Evolutionary conservation across 73 alveolate species (phyloP).

Genomic region (Paraurostyla sp.): DNA sequence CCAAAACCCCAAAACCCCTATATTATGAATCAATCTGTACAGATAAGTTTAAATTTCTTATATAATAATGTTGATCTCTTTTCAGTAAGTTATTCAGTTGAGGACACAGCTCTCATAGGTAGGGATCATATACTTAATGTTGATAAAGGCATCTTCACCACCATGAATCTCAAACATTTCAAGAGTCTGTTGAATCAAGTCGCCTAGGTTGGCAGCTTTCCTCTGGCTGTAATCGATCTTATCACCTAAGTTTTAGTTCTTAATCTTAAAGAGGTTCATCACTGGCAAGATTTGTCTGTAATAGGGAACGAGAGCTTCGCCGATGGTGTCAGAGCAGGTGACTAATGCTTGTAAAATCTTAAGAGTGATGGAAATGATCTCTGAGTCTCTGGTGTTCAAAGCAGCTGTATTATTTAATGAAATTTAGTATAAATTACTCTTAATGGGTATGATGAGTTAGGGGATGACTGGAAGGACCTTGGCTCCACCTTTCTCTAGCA

Average conservation of each 20-base stretch:
- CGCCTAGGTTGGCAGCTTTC: constrained; percentile 94
- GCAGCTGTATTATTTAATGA: constrained; percentile 80
- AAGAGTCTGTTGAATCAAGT: constrained; percentile 95
- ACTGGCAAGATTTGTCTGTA: constrained; percentile 99
- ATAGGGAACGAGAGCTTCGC: constrained; percentile 99
- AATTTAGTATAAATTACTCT: constrained; percentile 65
- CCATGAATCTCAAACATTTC: constrained; percentile 97
- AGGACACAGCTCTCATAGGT: constrained; percentile 99
- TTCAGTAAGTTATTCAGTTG: constrained; percentile 71
- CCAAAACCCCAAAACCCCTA: no score
- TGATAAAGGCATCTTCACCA: constrained; percentile 99
- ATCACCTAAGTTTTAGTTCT: constrained; percentile 96
- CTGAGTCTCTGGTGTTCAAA: constrained; percentile 98
- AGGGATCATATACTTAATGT: constrained; percentile 99
- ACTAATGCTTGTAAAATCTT: constrained; percentile 98
- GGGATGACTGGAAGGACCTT: constrained; percentile 99
- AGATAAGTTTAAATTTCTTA: no score
- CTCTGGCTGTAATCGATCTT: constrained; percentile 98
- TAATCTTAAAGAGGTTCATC: constrained; percentile 95
- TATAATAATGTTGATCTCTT: no score
- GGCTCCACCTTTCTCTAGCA: constrained; percentile 98
- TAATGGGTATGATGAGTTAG: constrained; percentile 96
- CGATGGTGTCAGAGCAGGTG: constrained; percentile 98
- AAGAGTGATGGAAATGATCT: constrained; percentile 95
- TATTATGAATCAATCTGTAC: no score